Percentiles rank a stretch among this genome's conserved stretches.
These are phyloP conservation scores for Diaporthe australafricana DNA, from an alignment of 2,329 filamentous ascomycete genomes.

Conservation along the genomic window DNA sequence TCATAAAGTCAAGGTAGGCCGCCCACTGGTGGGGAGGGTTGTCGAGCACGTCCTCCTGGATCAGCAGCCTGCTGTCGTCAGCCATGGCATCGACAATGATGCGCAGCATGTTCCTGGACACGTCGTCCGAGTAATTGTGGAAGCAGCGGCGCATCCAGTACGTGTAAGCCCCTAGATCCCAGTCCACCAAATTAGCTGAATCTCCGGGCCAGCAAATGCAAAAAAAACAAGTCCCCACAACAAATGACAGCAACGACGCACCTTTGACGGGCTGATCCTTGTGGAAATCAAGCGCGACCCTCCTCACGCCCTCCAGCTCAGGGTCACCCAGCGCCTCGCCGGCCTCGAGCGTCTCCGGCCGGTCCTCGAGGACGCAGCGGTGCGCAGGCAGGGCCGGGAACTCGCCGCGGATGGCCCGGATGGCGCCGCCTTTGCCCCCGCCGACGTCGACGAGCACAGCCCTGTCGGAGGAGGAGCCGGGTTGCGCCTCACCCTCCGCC, in stretches of 20 bases:
- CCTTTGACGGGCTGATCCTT: slow-evolving; percentile 45
- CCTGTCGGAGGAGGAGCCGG: slow-evolving; percentile 31
- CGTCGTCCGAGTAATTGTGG: slow-evolving; percentile 48
- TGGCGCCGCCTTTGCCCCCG: slow-evolving; percentile 45
- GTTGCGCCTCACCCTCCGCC: slow-evolving; percentile 1
- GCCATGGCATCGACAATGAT: slow-evolving; percentile 44
- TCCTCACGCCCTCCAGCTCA: slow-evolving; percentile 41
- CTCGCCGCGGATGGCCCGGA: slow-evolving; percentile 42
- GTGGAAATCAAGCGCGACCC: slow-evolving; percentile 45
- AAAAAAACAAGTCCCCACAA: slow-evolving; percentile 4
- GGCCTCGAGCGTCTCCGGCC: slow-evolving; percentile 43
- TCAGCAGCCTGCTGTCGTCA: slow-evolving; percentile 47
- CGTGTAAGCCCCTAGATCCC: slow-evolving; percentile 42
- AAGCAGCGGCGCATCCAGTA: slow-evolving; percentile 50
- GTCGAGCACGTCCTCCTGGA: slow-evolving; percentile 47
- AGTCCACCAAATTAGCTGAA: slow-evolving; percentile 20
- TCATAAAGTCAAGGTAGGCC: slow-evolving; percentile 42
- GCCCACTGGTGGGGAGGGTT: slow-evolving; percentile 43
- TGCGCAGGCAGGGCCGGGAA: slow-evolving; percentile 40
- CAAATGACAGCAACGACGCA: slow-evolving; percentile 33
- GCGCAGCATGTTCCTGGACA: slow-evolving; percentile 38
- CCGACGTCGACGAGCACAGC: slow-evolving; percentile 48
- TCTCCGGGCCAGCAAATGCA: neutral
- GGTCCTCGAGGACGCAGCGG: slow-evolving; percentile 47
- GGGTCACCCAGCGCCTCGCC: slow-evolving; percentile 37